Evolutionary conservation across 2,329 filamentous ascomycete species (phyloP).

Genomic region (Colletotrichum neosansevieriae): DNA sequence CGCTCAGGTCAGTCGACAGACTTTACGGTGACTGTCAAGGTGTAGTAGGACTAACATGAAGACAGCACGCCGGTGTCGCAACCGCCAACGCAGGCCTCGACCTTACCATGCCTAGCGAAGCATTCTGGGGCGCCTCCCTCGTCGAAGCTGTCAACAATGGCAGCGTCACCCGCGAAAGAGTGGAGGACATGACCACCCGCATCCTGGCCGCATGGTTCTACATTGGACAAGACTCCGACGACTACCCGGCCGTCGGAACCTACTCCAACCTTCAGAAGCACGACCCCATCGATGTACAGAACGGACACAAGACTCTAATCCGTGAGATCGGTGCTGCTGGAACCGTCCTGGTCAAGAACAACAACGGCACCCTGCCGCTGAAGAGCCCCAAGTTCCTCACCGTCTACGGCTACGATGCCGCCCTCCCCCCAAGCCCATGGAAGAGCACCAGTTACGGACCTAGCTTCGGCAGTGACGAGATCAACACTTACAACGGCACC

Average conservation of each 20-base stretch:
- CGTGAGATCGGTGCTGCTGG: conserved; percentile 66
- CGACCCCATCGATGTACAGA: conserved; percentile 65
- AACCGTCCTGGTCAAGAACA: conserved; percentile 77
- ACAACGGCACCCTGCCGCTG: conserved; percentile 67
- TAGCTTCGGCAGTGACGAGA: conserved; percentile 56
- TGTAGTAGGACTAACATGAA: no score
- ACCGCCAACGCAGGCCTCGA: conserved; percentile 78
- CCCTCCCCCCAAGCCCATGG: conserved; percentile 52
- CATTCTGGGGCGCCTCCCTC: conserved; percentile 69
- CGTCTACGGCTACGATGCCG: conserved; percentile 74
- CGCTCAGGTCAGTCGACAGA: conserved; percentile 79
- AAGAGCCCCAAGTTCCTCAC: conserved; percentile 65
- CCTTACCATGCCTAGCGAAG: conserved; percentile 83
- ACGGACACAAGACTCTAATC: conserved; percentile 71
- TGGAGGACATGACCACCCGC: conserved; percentile 77
- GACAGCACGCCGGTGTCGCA: conserved; percentile 44
- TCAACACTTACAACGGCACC: conserved; percentile 56
- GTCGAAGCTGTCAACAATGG: conserved; percentile 69
- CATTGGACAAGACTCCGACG: conserved; percentile 60
- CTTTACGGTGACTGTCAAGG: background rate
- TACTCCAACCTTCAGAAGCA: conserved; percentile 50
- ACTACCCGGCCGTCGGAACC: conserved; percentile 56
- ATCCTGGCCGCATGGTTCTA: conserved; percentile 74
- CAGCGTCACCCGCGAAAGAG: conserved; percentile 66
- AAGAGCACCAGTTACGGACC: conserved; percentile 11